Evolutionary conservation across 78 protist species (phyloP), one percentile per base, ranked within the genome.

Genomic region (Dictyostelium brefeldianum): DNA sequence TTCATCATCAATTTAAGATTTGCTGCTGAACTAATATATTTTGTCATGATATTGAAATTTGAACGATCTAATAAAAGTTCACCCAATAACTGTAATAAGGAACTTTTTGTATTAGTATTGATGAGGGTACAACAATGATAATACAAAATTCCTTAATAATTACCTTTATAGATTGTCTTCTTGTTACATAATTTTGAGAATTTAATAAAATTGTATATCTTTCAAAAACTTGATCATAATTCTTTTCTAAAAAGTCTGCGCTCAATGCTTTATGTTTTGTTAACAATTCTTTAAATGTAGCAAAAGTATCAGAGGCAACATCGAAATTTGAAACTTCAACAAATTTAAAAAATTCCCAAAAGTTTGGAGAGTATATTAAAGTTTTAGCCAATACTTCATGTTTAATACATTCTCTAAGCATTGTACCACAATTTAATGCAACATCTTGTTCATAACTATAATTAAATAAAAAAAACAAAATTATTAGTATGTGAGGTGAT

Each of bases 51-150:
- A 47, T 62, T 81, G 82, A 98, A 98, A 94, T 98, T 98, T 78
- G 98, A 69, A 20, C 99, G 96, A 43, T 98, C 99, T 43, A 98
- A 90, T 22, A 99, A 95, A 17, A 99, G 75, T 78, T 99, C 99
- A 3, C 99, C 99, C 31, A 99, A 91, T 25, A 99, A 82, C 97
- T 96, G 70, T 7, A 46, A 43, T 50, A 36, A 36, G 25, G 0
- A 78, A 29, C 20, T 15, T 31, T 6, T 1, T 15, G 10, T 29
- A 20, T 64, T 62, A n/a, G 11, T 31, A 50, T 22, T n/a, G n/a
- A 10, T 46, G 6, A 17, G 7, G 15, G 2, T 27, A 15, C 18
- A 81, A 6, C 5, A 47, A 14, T n/a, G n/a, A n/a, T 78, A 47
- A 47, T 10, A 78, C 20, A 7, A 78, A 1, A 4, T 46, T 47